Conservation (phyloP, 495 filamentous ascomycete genomes). For the Arthonia radiata region DNA sequence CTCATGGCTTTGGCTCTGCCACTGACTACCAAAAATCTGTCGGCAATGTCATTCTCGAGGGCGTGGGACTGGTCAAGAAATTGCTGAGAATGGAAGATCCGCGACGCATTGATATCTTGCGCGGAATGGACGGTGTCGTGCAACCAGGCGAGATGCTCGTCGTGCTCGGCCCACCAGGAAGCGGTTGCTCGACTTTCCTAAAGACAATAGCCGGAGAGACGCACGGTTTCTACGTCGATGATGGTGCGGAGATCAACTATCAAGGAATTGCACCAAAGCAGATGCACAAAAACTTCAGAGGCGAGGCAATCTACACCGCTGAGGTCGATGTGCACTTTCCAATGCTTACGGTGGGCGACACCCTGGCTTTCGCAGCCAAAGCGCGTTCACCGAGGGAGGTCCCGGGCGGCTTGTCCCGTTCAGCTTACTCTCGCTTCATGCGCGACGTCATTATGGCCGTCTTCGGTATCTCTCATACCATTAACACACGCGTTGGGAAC, state of each 20-base stretch:
- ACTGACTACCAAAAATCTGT: conserved; percentile 67
- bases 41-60: conserved; percentile 35
- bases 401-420: conserved; percentile 29
- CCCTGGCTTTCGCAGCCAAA: conserved; percentile 49
- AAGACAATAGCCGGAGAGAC: conserved; percentile 62
- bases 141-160: conserved; percentile 56
- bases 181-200: conserved; percentile 55
- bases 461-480: conserved; percentile 50
- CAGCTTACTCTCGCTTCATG: conserved; percentile 36
- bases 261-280: conserved; percentile 36
- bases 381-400: conserved; percentile 39
- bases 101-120: conserved; percentile 47
- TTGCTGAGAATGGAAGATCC: conserved; percentile 23
- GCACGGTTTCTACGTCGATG: conserved; percentile 44
- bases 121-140: conserved; percentile 57
- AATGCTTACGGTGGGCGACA: conserved; percentile 57
- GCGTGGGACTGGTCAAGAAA: conserved; percentile 13
- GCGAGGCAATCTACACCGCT: conserved; percentile 60
- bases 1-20: conserved; percentile 50
- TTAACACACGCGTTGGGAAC: conserved; percentile 56
- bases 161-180: conserved; percentile 52
- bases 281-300: conserved; percentile 45
- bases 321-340: conserved; percentile 68
- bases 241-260: conserved; percentile 45
- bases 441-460: conserved; percentile 59